phyloP scores from a whole-genome alignment of 257 asterid species.

The Marsdenia floribunda region DNA sequence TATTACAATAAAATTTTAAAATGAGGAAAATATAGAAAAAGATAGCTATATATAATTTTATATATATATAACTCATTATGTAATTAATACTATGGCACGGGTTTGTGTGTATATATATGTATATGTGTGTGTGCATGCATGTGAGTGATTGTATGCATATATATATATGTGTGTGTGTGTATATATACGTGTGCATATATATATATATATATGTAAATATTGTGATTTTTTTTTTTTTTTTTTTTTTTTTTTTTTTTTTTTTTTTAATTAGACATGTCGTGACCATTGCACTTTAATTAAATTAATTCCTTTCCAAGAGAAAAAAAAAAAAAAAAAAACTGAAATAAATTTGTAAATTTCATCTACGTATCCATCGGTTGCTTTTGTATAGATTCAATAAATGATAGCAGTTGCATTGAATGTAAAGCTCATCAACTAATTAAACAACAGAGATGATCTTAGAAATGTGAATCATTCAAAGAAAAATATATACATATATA shows the following conservation, averaged over 20 bases:
- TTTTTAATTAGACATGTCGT: background rate
- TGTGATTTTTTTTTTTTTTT: background rate
- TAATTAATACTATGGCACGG: too few species aligned
- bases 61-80: too few species aligned
- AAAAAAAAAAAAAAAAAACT: background rate
- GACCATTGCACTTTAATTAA: background rate
- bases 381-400: background rate
- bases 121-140: too few species aligned
- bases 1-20: too few species aligned
- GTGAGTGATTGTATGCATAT: background rate
- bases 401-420: background rate
- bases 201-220: background rate
- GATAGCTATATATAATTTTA: too few species aligned
- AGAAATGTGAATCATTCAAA: too few species aligned
- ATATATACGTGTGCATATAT: background rate
- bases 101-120: background rate
- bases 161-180: background rate
- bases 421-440: conserved; percentile 1
- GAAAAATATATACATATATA: too few species aligned
- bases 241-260: background rate
- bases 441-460: background rate
- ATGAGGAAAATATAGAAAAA: too few species aligned
- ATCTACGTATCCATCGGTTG: background rate
- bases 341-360: background rate
- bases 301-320: background rate